phyloP scores from a whole-genome alignment of 2,329 filamentous ascomycete genomes.

The Epichloe gansuensis region DNA sequence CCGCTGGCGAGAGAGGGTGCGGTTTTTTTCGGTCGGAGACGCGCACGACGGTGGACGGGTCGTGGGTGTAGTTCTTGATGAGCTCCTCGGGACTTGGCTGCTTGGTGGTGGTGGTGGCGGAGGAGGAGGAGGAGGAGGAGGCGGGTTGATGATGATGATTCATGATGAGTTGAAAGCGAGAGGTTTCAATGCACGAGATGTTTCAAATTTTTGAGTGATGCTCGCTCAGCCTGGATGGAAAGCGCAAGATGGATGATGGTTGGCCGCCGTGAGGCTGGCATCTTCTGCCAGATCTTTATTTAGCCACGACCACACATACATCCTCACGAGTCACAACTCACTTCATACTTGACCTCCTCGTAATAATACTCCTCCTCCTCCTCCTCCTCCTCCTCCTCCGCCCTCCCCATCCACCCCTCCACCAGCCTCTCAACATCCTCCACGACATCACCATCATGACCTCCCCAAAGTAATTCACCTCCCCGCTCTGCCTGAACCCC shows the following conservation, averaged over 20 bases:
- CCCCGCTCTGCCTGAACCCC: constrained; percentile 39
- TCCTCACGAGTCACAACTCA: too few species aligned
- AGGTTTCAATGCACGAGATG: too few species aligned
- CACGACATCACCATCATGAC: constrained; percentile 35
- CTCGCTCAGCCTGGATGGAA: too few species aligned
- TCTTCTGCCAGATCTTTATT: background rate
- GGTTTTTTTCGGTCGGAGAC: constrained; percentile 15
- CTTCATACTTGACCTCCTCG: constrained; percentile 14
- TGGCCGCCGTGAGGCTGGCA: too few species aligned
- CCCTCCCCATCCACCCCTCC: constrained; percentile 13
- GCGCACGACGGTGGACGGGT: constrained; percentile 11
- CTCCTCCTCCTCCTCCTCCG: background rate
- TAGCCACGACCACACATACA: background rate
- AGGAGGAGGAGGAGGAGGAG: too few species aligned
- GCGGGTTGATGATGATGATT: background rate
- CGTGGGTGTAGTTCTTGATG: too few species aligned
- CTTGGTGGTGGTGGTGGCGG: too few species aligned
- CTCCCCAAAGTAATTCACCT: constrained; percentile 49
- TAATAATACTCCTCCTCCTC: constrained; percentile 11
- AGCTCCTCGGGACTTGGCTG: too few species aligned
- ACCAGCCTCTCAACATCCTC: constrained; percentile 11
- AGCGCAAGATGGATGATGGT: too few species aligned
- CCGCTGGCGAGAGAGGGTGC: constrained; percentile 11
- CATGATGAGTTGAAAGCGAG: background rate
- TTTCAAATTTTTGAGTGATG: too few species aligned